Conservation (phyloP, 768 basidiomycete species). For the Phylloporus sp. region DNA sequence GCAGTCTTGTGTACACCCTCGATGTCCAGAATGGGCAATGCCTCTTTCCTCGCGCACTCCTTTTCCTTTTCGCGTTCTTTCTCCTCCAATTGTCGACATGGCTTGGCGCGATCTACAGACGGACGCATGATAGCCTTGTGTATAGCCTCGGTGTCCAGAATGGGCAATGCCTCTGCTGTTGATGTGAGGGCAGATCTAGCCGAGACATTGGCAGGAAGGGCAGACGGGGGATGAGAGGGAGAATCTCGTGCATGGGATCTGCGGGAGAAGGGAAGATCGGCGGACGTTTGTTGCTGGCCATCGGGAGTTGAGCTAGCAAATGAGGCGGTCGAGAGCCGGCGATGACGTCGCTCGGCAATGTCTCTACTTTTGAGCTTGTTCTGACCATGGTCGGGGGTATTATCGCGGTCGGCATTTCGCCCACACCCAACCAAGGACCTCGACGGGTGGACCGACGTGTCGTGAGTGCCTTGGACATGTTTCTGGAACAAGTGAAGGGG, state of each 20-base stretch:
- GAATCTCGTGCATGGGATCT: conserved; percentile 44
- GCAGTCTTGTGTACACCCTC: conserved; percentile 67
- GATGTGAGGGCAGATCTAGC: too few relatives aligned
- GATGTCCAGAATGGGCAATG: conserved; percentile 45
- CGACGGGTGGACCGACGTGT: conserved; percentile 13
- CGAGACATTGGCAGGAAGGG: conserved; percentile 14
- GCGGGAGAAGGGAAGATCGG: conserved; percentile 19
- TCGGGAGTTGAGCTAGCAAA: conserved; percentile 21
- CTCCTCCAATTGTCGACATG: conserved; percentile 77
- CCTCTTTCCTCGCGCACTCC: conserved; percentile 78
- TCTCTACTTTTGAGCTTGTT: conserved; percentile 19
- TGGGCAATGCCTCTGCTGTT: conserved; percentile 70
- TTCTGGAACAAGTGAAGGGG: conserved; percentile 62
- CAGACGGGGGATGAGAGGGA: conserved; percentile 33
- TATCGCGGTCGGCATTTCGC: conserved; percentile 19
- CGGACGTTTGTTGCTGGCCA: conserved; percentile 16
- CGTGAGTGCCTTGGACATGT: conserved; percentile 24
- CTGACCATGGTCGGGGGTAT: conserved; percentile 15
- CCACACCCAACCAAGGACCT: conserved; percentile 18
- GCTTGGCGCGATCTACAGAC: conserved; percentile 78
- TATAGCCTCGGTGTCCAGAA: conserved; percentile 55
- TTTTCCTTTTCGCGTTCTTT: conserved; percentile 73
- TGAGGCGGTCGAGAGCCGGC: conserved; percentile 21
- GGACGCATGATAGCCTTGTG: conserved; percentile 76
- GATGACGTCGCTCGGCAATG: conserved; percentile 16